Base-by-base conservation (phyloP, 495 filamentous ascomycete genomes). In the Hypoxylon subgilvum region DNA sequence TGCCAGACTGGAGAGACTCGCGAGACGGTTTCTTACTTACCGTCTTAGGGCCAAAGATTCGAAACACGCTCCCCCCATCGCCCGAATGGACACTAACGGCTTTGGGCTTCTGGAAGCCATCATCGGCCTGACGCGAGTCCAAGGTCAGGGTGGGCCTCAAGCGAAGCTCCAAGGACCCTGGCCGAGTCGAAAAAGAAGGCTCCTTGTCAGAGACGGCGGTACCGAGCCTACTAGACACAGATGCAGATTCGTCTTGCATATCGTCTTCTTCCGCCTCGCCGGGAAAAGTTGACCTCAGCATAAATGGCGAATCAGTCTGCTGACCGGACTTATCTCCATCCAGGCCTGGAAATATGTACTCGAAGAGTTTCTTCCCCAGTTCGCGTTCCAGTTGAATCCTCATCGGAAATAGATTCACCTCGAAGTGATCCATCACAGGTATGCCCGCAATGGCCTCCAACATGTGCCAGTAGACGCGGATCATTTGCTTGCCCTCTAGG, bases 401-500 rank as follows among this genome's bases (percentile, higher is more conserved):
- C 63, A 99, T 82, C 1, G 94, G 94, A 69, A 94, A 92, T 7
- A 97, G 75, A 56, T 92, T 89, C 43, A 99, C 88, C 71, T 99
- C 94, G 61, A 99, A 99, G 67, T 95, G 88, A 60, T 97, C 92
- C 79, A 97, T 86, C 38, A 99, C 92, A 1, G 94, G 92, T 63
- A 99, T 97, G 27, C 94, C 94, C 34, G 93, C 94, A 67, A 99
- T 96, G 28, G 93, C 94, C 69, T 99, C 94, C 5, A 97, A 81
- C 90, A 96, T 96, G 67, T 96, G 87, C 91, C 94, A 99, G 61
- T 91, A 91, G 25, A 99, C 88, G 27, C 88, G 84, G 36, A 97
- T 82, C 88, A 97, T 97, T 52, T 87, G 87, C 50, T 77, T 75
- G 18, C 73, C 74, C 22, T 66, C 70, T 13, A 83, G 72, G 52